Conservation (phyloP, 305 asterid genomes). For the Fraxinus ornus region DNA sequence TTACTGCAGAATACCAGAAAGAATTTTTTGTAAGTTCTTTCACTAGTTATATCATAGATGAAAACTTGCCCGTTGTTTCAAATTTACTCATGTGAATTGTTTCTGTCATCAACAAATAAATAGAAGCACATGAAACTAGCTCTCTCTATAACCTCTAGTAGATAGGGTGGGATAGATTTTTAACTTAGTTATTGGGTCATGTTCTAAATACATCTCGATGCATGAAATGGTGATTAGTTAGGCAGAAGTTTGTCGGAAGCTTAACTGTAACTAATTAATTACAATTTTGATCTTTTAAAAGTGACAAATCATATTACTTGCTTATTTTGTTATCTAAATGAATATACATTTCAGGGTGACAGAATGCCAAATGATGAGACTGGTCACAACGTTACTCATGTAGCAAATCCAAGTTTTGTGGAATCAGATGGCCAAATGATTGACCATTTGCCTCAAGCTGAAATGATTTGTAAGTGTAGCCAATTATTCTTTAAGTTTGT, state of each 20-base stretch:
- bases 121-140: not conserved
- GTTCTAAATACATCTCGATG: not conserved
- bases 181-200: not conserved
- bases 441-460: constrained; percentile 59
- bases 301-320: not conserved
- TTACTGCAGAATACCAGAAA: constrained; percentile 69
- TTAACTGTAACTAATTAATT: constrained; percentile 7
- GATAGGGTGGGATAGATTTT: not conserved
- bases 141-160: not conserved
- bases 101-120: not conserved
- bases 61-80: constrained; percentile 1
- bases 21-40: constrained; percentile 62
- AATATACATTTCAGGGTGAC: constrained; percentile 55
- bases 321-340: constrained; percentile 19
- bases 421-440: constrained; percentile 41
- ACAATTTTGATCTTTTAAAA: constrained; percentile 1
- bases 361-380: constrained; percentile 49
- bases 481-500: constrained; percentile 22
- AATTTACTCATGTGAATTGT: not conserved
- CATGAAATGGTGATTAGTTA: not conserved
- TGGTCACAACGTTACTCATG: constrained; percentile 47
- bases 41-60: constrained; percentile 10
- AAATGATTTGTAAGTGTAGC: constrained; percentile 59
- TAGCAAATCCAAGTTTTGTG: constrained; percentile 35
- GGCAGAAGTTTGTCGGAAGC: constrained; percentile 9